Evolutionary conservation across 345 rosid genomes (phyloP).

Genomic region (Iberis pinnata): DNA sequence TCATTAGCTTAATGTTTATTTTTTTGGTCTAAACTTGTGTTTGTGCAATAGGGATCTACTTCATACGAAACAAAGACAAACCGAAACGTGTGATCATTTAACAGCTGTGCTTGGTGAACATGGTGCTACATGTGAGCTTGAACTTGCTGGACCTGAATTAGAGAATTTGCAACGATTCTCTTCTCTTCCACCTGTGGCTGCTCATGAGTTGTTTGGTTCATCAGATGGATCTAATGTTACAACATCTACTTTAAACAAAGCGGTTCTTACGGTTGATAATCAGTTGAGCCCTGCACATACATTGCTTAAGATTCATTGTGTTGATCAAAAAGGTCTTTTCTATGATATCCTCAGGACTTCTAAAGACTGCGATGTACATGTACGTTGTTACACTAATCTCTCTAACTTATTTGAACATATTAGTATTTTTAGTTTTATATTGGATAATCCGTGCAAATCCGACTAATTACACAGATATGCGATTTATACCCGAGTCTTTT

Average conservation of each 20-base stretch:
- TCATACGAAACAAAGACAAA: slow-evolving; percentile 51
- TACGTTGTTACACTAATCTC: slow-evolving; percentile 19
- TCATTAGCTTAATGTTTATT: not conserved
- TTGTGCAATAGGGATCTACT: slow-evolving; percentile 42
- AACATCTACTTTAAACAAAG: slow-evolving; percentile 28
- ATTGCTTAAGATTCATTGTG: slow-evolving; percentile 56
- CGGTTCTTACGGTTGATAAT: slow-evolving; percentile 48
- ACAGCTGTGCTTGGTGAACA: slow-evolving; percentile 45
- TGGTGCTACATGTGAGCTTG: slow-evolving; percentile 64
- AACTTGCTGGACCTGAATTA: slow-evolving; percentile 54
- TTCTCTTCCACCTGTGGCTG: slow-evolving; percentile 45
- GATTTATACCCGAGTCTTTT: too few relatives aligned
- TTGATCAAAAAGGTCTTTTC: slow-evolving; percentile 67
- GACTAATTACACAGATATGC: too few relatives aligned
- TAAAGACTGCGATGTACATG: slow-evolving; percentile 64
- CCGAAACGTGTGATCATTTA: slow-evolving; percentile 44
- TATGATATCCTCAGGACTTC: slow-evolving; percentile 70
- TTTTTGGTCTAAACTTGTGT: not conserved
- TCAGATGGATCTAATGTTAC: slow-evolving; percentile 30
- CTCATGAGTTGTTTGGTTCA: slow-evolving; percentile 44
- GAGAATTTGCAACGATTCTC: slow-evolving; percentile 40
- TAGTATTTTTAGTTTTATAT: too few relatives aligned
- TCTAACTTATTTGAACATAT: not conserved
- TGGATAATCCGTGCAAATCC: too few relatives aligned
- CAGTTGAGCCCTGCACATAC: slow-evolving; percentile 68